A percentile compares a stretch with the other conserved stretches of the same genome.
Conservation (phyloP, 2,329 filamentous ascomycete species). For the Zymoseptoria crescenta region DNA sequence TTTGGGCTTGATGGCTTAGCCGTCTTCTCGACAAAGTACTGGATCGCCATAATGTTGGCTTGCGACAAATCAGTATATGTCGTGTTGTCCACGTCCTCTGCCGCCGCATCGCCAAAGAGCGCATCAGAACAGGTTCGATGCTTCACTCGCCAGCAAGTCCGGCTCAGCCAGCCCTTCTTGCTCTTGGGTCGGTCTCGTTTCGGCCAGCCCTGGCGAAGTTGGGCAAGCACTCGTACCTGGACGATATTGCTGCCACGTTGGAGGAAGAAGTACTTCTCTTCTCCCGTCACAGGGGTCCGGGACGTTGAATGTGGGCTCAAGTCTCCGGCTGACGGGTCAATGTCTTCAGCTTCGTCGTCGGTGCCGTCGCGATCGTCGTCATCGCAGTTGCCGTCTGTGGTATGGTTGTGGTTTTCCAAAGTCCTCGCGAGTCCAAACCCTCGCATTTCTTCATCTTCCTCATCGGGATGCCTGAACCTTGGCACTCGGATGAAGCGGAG, state of each 20-base stretch:
- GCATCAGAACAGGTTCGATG: background rate
- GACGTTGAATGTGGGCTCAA: too few relatives aligned
- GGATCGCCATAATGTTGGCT: background rate
- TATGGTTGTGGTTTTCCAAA: too few relatives aligned
- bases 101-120: background rate
- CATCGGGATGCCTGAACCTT: too few relatives aligned
- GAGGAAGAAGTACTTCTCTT: background rate
- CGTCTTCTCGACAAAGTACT: background rate
- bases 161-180: background rate
- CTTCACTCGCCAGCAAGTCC: background rate
- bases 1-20: background rate
- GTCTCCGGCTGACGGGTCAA: too few relatives aligned
- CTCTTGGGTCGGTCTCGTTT: background rate
- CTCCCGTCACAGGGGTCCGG: background rate
- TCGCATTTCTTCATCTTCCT: too few relatives aligned
- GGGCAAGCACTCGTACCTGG: background rate
- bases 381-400: too few relatives aligned
- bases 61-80: background rate
- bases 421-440: too few relatives aligned
- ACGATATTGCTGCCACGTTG: background rate
- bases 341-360: too few relatives aligned
- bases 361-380: too few relatives aligned
- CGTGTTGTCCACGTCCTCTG: background rate
- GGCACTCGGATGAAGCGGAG: too few relatives aligned
- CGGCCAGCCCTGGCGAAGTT: background rate